Conservation (phyloP, 1,284 basidiomycete species). For the Erythrobasidium hasegawianum region DNA sequence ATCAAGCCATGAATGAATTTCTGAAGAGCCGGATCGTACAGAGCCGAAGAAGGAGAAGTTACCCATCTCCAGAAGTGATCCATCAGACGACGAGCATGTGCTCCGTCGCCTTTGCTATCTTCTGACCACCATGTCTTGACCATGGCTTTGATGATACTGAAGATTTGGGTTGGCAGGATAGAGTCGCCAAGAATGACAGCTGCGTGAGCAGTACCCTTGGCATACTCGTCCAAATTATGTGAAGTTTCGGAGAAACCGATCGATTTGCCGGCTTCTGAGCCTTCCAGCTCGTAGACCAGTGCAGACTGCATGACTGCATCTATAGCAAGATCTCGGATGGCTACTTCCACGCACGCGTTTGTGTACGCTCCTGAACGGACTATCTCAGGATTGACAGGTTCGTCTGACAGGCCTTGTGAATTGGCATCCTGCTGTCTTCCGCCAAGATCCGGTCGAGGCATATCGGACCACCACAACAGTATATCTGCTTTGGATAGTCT, state of each 20-base stretch:
- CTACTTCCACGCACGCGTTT: constrained; percentile 88
- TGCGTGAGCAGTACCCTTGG: constrained; percentile 65
- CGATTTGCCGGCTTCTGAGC: constrained; percentile 64
- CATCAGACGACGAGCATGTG: constrained; percentile 57
- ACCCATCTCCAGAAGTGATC: constrained; percentile 99
- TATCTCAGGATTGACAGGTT: constrained; percentile 81
- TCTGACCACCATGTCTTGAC: constrained; percentile 91
- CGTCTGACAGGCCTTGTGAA: constrained; percentile 54
- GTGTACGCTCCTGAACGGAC: constrained; percentile 80
- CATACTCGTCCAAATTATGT: constrained; percentile 86
- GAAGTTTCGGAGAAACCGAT: constrained; percentile 91
- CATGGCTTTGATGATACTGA: constrained; percentile 80
- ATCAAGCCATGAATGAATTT: constrained; percentile 92
- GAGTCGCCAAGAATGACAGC: constrained; percentile 85
- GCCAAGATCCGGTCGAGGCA: constrained; percentile 85
- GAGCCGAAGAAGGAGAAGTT: constrained; percentile 72
- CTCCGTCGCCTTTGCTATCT: constrained; percentile 60
- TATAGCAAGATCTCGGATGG: constrained; percentile 85
- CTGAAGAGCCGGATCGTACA: constrained; percentile 92
- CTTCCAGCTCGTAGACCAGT: constrained; percentile 93
- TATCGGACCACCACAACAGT: constrained; percentile 93
- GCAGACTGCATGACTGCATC: constrained; percentile 92
- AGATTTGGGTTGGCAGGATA: constrained; percentile 83
- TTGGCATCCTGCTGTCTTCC: constrained; percentile 77
- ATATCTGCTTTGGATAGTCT: constrained; percentile 81